These are phyloP conservation scores for Phaseolus coccineus DNA, from an alignment of 331 rosid genomes.

Conservation along the genomic window DNA sequence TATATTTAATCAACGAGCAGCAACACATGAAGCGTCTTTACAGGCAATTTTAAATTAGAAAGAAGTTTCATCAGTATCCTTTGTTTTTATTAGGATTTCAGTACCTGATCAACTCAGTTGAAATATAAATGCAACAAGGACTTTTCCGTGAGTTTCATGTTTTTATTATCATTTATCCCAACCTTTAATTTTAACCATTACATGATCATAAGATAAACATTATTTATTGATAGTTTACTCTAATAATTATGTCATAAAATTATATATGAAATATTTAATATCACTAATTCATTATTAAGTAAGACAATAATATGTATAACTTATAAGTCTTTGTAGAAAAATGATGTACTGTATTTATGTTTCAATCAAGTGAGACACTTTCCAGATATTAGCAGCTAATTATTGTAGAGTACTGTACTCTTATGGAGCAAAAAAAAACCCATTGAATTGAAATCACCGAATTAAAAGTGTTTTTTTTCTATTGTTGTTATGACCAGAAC, in stretches of 20 bases:
- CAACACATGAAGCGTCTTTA: conserved; percentile 97
- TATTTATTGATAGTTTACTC: neutral
- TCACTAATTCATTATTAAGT: neutral
- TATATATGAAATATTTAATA: neutral
- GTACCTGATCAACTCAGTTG: conserved; percentile 31
- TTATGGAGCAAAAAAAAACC: neutral
- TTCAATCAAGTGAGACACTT: conserved; percentile 18
- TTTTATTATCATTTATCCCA: conserved; percentile 1
- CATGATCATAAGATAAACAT: neutral
- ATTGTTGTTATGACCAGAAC: conserved; percentile 30
- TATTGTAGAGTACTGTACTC: conserved; percentile 32
- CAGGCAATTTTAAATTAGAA: conserved; percentile 62
- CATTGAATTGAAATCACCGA: neutral
- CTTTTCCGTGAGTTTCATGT: neutral
- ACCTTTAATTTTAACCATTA: neutral
- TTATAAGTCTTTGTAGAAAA: neutral
- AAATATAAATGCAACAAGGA: conserved; percentile 25
- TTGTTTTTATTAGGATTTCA: conserved; percentile 41
- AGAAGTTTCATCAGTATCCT: conserved; percentile 39
- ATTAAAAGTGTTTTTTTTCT: conserved; percentile 21
- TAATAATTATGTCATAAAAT: neutral
- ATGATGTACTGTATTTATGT: conserved; percentile 18
- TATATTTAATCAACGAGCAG: conserved; percentile 96
- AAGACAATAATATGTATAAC: conserved; percentile 20
- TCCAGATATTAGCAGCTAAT: conserved; percentile 1